Base-by-base conservation (phyloP, 2,329 filamentous ascomycete species). In the Aureobasidium sp. region DNA sequence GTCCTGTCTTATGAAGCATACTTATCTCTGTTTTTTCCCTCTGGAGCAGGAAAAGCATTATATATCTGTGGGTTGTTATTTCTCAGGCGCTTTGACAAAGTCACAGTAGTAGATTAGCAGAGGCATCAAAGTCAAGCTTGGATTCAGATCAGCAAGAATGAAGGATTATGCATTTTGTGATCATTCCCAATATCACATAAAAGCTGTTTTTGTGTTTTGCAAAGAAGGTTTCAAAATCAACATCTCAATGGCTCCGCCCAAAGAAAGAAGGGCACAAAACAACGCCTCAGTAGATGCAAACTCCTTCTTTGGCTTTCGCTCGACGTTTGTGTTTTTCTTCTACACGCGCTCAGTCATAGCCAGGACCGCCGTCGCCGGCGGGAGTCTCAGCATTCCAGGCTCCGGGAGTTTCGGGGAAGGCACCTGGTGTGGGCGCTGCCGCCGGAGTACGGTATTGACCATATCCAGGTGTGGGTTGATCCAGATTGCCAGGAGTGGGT, bases 341-440 rank as follows among this genome's bases (percentile, higher is more conserved):
- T 37, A 37, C 36, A 60, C n/a, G 13, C 44, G 37, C 57, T 66
- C 66, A 75, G 59, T 74, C 74, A 67, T 79, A 79, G 55, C 73
- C 67, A 32, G 77, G 77, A 36, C 72, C 76, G 67, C 78, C 76
- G 55, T 75, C 71, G 9, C 66, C 70, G 26, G 81, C 82, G 15
- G 82, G 83, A 3, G 82, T 84, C 24, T 84, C 85, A 32, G 86
- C 85, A 1, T 83, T 79, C 32, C 79, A 78, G 13, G 79, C 71
- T 29, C 70, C 64, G 1, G 75, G 75, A 6, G 77, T 78, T 5
- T 86, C 86, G 1, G 84, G 85, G 63, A 78, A 81, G 15, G 75
- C 77, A 10, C 78, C 79, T 36, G 82, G 83, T 2, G 82, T 84
- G n/a, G 83, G 85, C 37, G 86, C 85, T 20, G 79, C 78, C 17